These are phyloP conservation scores for Diophrys appendiculata DNA, from an alignment of 73 alveolate genomes.

Conservation along the genomic window DNA sequence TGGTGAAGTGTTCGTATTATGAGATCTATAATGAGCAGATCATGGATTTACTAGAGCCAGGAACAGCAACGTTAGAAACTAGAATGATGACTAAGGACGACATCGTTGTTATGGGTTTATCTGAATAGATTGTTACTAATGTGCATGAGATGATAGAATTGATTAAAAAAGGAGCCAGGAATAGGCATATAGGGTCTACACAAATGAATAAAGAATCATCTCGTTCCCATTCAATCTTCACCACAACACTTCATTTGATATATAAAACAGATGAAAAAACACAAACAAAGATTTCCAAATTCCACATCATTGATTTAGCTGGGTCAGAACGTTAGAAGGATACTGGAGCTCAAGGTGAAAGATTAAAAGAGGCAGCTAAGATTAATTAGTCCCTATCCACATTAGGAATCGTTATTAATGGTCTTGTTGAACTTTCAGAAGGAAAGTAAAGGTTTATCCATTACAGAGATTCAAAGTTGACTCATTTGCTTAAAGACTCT, in stretches of 20 bases:
- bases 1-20: conserved; percentile 87
- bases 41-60: conserved; percentile 79
- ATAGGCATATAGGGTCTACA: conserved; percentile 88
- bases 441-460: conserved; percentile 62
- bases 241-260: conserved; percentile 58
- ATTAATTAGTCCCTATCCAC: conserved; percentile 59
- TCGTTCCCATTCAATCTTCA: conserved; percentile 83
- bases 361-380: conserved; percentile 92
- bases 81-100: conserved; percentile 84
- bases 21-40: conserved; percentile 97
- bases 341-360: conserved; percentile 85
- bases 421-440: conserved; percentile 68
- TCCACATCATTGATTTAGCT: conserved; percentile 93
- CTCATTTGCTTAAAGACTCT: conserved; percentile 75
- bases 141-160: conserved; percentile 67
- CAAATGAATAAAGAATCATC: conserved; percentile 86
- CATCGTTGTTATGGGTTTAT: conserved; percentile 82
- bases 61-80: conserved; percentile 22
- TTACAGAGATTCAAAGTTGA: conserved; percentile 77
- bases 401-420: conserved; percentile 69
- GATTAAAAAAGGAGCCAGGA: conserved; percentile 76
- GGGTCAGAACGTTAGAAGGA: conserved; percentile 90
- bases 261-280: conserved; percentile 6
- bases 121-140: conserved; percentile 69
- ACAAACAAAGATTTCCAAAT: conserved; percentile 47